Base-by-base conservation (phyloP, 495 filamentous ascomycete genomes). In the Aspergillus heteromorphus region DNA sequence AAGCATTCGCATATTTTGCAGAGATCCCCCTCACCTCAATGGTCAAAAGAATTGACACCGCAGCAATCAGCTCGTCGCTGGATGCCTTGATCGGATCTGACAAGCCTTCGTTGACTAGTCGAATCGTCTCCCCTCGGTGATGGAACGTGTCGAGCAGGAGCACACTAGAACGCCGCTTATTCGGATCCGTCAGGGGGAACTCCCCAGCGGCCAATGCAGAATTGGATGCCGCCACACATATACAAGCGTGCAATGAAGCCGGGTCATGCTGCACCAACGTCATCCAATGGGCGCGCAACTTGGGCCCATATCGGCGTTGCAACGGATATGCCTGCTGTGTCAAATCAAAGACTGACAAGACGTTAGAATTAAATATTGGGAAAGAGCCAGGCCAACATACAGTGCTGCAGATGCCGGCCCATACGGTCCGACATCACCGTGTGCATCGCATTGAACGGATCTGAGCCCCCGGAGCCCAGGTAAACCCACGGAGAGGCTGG, bases 91-190 rank as follows among this genome's bases (percentile, higher is more conserved):
- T 60, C 21, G 70, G 69, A 45, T 73, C 69, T 16, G 74, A 77
- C 17, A 77, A 53, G 0, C 72, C 69, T 30, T 73, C 67, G 45
- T 77, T 76, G 30, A 77, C 73, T 42, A 77, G 56, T 20, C 69
- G 60, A 49, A 77, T 77, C 8, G 74, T 77, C 55, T 76, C 72
- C n/a, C 73, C 74, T 6, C 73, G 68, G 30, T 76, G 73, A 41
- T 75, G 72, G 29, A 74, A 70, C 1, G 70, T 70, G 51, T 77
- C 74, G 11, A 77, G 64, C 40, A 77, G 61, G 7, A 76, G 61
- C 17, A 56, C 58, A 54, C 67, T 74, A 20, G 58, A 54, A 0
- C 63, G 58, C 49, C 58, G 64, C 48, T 69, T 66, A 20, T 61
- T 67, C 9, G 71, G 65, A 51, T 77, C 72, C 23, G 61, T 64